Base-by-base conservation (phyloP, 2,329 filamentous ascomycete species). In the Aotearoamyces nothofagi region DNA sequence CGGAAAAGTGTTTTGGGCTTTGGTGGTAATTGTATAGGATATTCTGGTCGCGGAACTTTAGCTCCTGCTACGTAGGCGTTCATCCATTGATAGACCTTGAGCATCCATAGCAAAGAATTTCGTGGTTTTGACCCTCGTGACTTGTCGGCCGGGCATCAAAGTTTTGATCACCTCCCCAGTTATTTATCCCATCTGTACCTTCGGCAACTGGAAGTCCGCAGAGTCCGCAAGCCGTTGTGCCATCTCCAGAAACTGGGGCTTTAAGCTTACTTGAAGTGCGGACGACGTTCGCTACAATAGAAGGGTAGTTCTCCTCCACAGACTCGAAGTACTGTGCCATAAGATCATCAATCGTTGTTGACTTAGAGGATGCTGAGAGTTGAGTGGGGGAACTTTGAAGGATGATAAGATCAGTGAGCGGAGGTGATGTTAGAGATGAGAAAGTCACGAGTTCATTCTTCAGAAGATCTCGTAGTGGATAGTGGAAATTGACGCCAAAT, bases 261-360 rank as follows among this genome's bases (percentile, higher is more conserved):
- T 73, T 60, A 22, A 96, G 62, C 54, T 92, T 93, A 29, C 73
- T 76, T n/a, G 80, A 77, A 17, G 87, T 98, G 37, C 83, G 72
- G 4, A 94, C 87, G 7, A 98, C 90, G 49, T 98, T 98, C 17
- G 86, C 78, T 40, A 98, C 86, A 32, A 96, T 83, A 31, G 80
- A 82, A 3, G 86, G 81, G 46, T 92, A 94, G 34, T 78, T 78
- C 39, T 72, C 69, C 49, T 93, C 86, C 10, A 93, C 82, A 22
- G 73, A 77, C 39, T 72, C 69, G 45, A 98, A 93, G 51, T 94
- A 98, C 33, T 83, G 75, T 33, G 65, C 58, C 76, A 96, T 86
- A 30, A 98, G 67, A 41, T 86, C 78, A 47, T 94, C 84, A 43
- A 98, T 94, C 25, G 83, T 92, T 25, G 82, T 66, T 39, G 83